Conservation (phyloP, 2,329 filamentous ascomycete genomes). For the Salinomyces thailandicus region DNA sequence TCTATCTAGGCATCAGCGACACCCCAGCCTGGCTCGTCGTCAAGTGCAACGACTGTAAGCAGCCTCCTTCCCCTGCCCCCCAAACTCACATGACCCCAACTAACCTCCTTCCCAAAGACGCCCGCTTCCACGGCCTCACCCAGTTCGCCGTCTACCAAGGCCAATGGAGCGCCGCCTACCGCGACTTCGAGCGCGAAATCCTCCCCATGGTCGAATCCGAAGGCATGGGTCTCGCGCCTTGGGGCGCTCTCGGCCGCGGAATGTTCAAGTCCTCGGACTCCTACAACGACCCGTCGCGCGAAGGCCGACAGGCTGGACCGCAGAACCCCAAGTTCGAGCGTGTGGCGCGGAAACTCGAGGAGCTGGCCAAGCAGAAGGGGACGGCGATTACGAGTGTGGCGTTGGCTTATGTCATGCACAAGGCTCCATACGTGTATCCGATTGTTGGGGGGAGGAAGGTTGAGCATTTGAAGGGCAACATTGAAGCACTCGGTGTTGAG, state of each 20-base stretch:
- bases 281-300: constrained; percentile 18
- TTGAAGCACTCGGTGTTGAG: constrained; percentile 50
- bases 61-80: neutral
- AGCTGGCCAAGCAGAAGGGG: constrained; percentile 48
- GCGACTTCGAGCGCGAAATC: constrained; percentile 46
- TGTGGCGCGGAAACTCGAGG: constrained; percentile 45
- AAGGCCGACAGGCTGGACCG: constrained; percentile 27
- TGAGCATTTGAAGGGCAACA: constrained; percentile 56
- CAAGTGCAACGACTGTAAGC: constrained; percentile 45
- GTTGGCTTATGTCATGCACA: constrained; percentile 60
- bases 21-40: constrained; percentile 53
- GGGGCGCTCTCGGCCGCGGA: constrained; percentile 45
- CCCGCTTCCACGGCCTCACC: constrained; percentile 57
- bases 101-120: too few species aligned
- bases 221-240: constrained; percentile 49
- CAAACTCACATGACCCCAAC: constrained; percentile 4
- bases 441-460: constrained; percentile 64
- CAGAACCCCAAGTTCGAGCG: constrained; percentile 38
- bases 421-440: constrained; percentile 57
- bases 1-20: constrained; percentile 58
- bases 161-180: constrained; percentile 47
- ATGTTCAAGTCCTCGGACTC: constrained; percentile 29
- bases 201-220: constrained; percentile 54
- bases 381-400: constrained; percentile 44
- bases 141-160: constrained; percentile 63